phyloP scores from a whole-genome alignment of 2,329 filamentous ascomycete species.

The Clonostachys solani region DNA sequence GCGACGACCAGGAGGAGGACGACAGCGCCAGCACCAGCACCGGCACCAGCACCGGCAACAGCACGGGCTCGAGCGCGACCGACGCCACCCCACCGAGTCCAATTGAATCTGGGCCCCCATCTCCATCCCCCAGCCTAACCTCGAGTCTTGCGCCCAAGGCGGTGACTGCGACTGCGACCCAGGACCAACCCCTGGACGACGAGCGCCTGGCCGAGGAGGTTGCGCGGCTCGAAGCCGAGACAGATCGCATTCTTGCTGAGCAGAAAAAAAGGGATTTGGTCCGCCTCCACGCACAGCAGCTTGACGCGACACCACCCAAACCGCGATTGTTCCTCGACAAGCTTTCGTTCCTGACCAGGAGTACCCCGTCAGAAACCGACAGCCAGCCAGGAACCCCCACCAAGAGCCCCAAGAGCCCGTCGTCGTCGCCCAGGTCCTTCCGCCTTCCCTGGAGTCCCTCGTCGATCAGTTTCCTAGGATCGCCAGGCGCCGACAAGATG shows the following conservation, averaged over 20 bases:
- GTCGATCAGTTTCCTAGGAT: not conserved
- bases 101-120: not conserved
- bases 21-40: not conserved
- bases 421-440: constrained; percentile 8
- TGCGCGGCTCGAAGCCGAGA: constrained; percentile 40
- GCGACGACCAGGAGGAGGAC: too few species aligned
- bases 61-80: not conserved
- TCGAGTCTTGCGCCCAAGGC: not conserved
- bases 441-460: constrained; percentile 13
- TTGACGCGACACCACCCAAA: constrained; percentile 22
- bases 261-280: constrained; percentile 44
- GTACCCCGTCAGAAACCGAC: constrained; percentile 12
- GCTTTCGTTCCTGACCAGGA: constrained; percentile 38
- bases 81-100: not conserved
- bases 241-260: constrained; percentile 41
- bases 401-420: constrained; percentile 15
- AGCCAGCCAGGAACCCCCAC: constrained; percentile 7
- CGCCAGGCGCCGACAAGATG: constrained; percentile 13
- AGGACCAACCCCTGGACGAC: not conserved
- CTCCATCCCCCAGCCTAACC: not conserved
- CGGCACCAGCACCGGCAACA: not conserved
- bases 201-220: constrained; percentile 26
- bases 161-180: not conserved
- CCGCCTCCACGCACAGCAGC: constrained; percentile 37
- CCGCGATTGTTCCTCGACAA: constrained; percentile 39